Evolutionary conservation across 1,284 basidiomycete species (phyloP), one percentile per base, ranked within the genome.

Genomic region (Austropuccinia psidii): DNA sequence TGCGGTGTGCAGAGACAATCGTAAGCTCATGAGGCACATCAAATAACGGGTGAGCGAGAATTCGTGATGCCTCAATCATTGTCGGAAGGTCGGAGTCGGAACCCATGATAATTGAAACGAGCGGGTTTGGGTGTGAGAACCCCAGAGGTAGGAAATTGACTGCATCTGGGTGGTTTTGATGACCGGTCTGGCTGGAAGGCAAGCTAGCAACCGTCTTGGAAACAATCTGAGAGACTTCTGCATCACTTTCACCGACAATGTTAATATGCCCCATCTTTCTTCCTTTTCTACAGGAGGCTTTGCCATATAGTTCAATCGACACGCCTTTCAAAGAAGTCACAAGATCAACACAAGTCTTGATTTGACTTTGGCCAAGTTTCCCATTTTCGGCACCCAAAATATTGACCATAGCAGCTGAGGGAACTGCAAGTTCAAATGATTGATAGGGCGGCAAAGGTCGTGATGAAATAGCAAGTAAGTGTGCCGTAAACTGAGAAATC

Each of bases 191-290:
- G 79, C 29, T 76, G 74, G 9, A 39, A 17, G 80, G 79, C 1
- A 80, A 74, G 35, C 77, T 73, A 11, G 75, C 76, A 17, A 95
- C 85, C 29, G 96, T 85, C 0, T 86, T 85, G 0, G 88, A 85
- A n/a, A 96, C 84, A 35, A 88, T 85, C 1, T 80, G 79, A 58
- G 86, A 85, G 0, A 95, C 85, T 76, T 89, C 85, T 0, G 91
- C 89, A 78, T 97, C 93, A 0, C 87, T 89, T 58, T 86, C 82
- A 0, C 90, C 95, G 8, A 93, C 89, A 74, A 98, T 80, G 31
- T 94, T 98, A 79, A 98, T 88, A 81, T 98, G 96, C 0, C 95
- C 95, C 93, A 98, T 97, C 83, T 99, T 99, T 72, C 95, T 84
- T 13, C 94, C 95, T 77, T 88, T 89, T 54, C 94, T 85, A 79